These are phyloP conservation scores for Hirsutella rhossiliensis DNA, from an alignment of 2,329 filamentous ascomycete genomes.

Conservation along the genomic window DNA sequence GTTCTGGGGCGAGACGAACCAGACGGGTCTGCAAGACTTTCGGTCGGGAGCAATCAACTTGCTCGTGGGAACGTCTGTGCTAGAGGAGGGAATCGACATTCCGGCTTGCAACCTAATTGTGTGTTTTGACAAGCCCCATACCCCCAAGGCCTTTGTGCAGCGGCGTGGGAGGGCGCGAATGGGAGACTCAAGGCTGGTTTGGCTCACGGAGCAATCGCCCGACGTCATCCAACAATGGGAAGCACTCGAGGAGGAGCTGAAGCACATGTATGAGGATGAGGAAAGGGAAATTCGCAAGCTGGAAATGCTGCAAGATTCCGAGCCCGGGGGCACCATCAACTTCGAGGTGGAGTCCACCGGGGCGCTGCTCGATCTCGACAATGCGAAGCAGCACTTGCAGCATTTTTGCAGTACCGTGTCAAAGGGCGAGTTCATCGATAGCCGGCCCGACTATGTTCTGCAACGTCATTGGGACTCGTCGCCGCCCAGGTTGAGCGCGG, in stretches of 20 bases:
- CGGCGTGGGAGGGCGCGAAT: constrained; percentile 41
- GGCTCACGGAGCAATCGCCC: constrained; percentile 25
- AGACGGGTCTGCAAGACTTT: constrained; percentile 32
- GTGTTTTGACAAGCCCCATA: constrained; percentile 38
- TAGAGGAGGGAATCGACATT: constrained; percentile 58
- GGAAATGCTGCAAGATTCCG: constrained; percentile 32
- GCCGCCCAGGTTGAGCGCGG: constrained; percentile 33
- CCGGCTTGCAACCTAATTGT: constrained; percentile 51
- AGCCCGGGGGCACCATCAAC: constrained; percentile 9
- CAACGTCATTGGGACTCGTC: constrained; percentile 20
- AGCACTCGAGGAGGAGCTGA: constrained; percentile 61
- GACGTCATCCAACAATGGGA: constrained; percentile 41
- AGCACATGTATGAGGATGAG: constrained; percentile 53
- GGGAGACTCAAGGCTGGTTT: constrained; percentile 35
- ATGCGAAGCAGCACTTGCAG: constrained; percentile 62
- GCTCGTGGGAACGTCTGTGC: constrained; percentile 49
- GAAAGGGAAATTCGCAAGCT: constrained; percentile 35
- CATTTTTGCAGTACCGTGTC: constrained; percentile 65
- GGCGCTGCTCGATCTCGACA: constrained; percentile 59
- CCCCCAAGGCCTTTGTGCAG: constrained; percentile 47
- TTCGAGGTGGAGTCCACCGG: constrained; percentile 32
- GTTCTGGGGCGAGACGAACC: constrained; percentile 17
- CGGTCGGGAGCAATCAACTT: constrained; percentile 41
- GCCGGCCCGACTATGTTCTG: constrained; percentile 55
- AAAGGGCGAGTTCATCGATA: constrained; percentile 46